phyloP scores from a whole-genome alignment of 208 protist species.

The Wallacemonas collosoma region DNA sequence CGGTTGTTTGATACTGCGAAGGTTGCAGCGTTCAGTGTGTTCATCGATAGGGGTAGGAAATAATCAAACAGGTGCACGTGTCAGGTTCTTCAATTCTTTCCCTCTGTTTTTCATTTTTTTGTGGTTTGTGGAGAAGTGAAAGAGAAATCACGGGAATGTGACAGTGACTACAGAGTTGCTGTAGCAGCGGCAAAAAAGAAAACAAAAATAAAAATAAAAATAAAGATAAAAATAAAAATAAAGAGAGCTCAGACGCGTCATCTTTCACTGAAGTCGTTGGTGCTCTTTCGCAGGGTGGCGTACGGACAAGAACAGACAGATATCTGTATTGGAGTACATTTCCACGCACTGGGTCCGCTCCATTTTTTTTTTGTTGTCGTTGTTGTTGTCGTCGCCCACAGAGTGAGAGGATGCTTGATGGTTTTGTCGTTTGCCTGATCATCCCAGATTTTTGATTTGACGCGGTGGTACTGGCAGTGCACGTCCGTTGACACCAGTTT shows the following conservation, averaged over 20 bases:
- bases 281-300: too few relatives aligned
- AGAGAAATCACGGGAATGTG: slow-evolving; percentile 3
- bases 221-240: neutral
- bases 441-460: neutral
- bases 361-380: too few relatives aligned
- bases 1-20: neutral
- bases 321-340: too few relatives aligned
- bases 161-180: neutral
- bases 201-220: slow-evolving; percentile 3
- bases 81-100: too few relatives aligned
- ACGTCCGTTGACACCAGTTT: neutral
- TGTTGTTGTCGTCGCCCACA: too few relatives aligned
- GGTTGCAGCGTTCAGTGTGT: slow-evolving; percentile 5
- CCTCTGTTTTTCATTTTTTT: neutral
- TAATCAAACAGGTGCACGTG: neutral
- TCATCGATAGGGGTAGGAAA: slow-evolving; percentile 1
- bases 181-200: too few relatives aligned
- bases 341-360: too few relatives aligned
- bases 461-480: neutral
- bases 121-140: neutral
- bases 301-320: too few relatives aligned
- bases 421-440: neutral
- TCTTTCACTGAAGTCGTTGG: neutral
- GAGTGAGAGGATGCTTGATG: neutral
- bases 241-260: neutral